Evolutionary conservation across 1,284 basidiomycete species (phyloP), one percentile per base, ranked within the genome.

Genomic region (Butyriboletus regius): DNA sequence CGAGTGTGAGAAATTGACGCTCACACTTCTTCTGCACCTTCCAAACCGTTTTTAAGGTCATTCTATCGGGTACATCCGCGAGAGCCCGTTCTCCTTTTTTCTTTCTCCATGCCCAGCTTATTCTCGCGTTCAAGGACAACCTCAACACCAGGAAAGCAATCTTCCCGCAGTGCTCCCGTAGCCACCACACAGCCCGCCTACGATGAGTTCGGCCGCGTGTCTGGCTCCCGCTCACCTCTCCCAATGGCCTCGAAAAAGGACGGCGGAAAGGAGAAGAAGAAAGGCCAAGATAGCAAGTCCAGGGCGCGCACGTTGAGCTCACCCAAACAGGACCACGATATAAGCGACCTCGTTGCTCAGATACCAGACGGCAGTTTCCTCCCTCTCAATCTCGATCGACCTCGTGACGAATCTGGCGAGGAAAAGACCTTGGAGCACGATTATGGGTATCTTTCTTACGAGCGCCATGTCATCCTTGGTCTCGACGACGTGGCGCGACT

Each of bases 371-470:
- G 81, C 57, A 73, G 74, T 49, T 86, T 86, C 58, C 70, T 83
- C 14, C 75, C 79, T 17, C 72, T 82, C 58, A 75, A 71, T 63
- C 73, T 85, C 57, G 76, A 80, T 48, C 71, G 68, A 15, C 79
- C 75, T 22, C 66, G 64, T 50, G 59, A 61, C 54, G 68, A 70
- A 49, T 57, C 67, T 6, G 66, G 67, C 26, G 64, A 66, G 38
- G 61, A 65, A 54, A 66, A 57, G 41, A 43, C 63, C 14, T 17
- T 57, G 17, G 70, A 68, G 43, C 69, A 75, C 51, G 81, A 82
- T 62, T 88, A 89, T 60, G 84, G 87, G 37, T 85, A 85, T 56
- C 75, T 90, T 38, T 79, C 78, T 15, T 82, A 81, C 63, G 77
- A 82, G 51, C 75, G 81, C 28, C 82, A 89, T 63, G 80, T 88